Conservation (phyloP, 2,329 filamentous ascomycete species). For the Huntiella bhutanensis region DNA sequence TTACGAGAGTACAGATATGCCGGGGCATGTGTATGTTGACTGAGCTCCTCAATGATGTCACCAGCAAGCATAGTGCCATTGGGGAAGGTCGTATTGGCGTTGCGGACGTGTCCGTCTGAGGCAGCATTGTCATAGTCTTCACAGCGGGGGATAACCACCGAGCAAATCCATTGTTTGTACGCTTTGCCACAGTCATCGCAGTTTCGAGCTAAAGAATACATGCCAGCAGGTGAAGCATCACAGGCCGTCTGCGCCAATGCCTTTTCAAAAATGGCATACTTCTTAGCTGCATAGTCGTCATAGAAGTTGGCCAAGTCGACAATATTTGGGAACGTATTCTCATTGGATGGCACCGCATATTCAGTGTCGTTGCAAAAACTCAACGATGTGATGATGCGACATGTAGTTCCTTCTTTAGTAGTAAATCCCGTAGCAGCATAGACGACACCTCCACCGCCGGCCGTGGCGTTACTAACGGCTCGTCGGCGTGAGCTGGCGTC, state of each 20-base stretch:
- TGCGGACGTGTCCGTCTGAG: constrained; percentile 34
- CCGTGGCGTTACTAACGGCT: constrained; percentile 12
- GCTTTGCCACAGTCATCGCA: constrained; percentile 60
- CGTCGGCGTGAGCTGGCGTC: constrained; percentile 9
- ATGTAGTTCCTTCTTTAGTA: constrained; percentile 67
- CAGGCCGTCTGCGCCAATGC: constrained; percentile 73
- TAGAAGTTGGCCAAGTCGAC: constrained; percentile 51
- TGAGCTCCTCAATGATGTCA: constrained; percentile 14
- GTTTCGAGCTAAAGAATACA: constrained; percentile 61
- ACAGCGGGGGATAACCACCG: constrained; percentile 80
- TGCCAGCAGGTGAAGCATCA: constrained; percentile 51
- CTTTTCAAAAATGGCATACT: constrained; percentile 63
- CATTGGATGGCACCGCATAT: constrained; percentile 77
- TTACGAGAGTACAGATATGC: constrained; percentile 43
- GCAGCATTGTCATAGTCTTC: constrained; percentile 52
- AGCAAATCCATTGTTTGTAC: constrained; percentile 92
- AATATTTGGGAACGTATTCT: constrained; percentile 38
- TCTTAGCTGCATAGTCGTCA: constrained; percentile 49
- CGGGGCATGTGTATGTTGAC: constrained; percentile 16
- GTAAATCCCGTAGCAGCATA: constrained; percentile 54
- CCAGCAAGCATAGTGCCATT: constrained; percentile 41
- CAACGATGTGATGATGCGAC: constrained; percentile 72
- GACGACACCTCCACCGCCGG: constrained; percentile 58
- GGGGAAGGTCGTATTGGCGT: constrained; percentile 49
- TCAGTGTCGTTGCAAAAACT: constrained; percentile 74